Evolutionary conservation across 2,329 filamentous ascomycete species (phyloP), one percentile per base, ranked within the genome.

Genomic region (Dendryphion nanum): DNA sequence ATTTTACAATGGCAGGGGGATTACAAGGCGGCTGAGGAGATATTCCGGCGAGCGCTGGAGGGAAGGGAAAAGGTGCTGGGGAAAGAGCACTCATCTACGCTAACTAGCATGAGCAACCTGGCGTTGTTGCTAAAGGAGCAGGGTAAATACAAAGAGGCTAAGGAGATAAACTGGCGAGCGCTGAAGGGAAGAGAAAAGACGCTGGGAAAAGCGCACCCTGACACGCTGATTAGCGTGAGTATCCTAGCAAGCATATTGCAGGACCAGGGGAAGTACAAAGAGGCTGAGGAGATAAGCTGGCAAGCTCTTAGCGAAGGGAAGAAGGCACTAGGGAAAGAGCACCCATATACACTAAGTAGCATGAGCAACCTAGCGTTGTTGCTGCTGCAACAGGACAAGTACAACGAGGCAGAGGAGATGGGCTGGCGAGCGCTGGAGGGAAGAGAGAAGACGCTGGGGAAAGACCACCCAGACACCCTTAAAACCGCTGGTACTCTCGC

Each of bases 311-410:
- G n/a, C n/a, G n/a, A n/a, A n/a, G n/a, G 26, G 16, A 3, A 26
- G 2, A 4, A 3, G 14, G 28, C 23, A 40, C 17, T 38, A n/a
- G 28, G 7, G 6, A 4, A 45, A 47, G 13, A 33, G 15, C 30
- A 38, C 6, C 19, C 20, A 18, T 4, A 28, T 20, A 38, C 30
- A 20, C 20, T 33, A 4, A 15, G 51, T 63, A 2, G 61, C 59
- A 2, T 45, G 7, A 7, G 7, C 21, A 24, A n/a, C 21, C n/a
- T 24, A 7, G 21, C 7, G 21, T 7, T 7, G 7, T 7, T 24
- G 7, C 21, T 24, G 7, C n/a, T 24, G 7, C n/a, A n/a, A n/a
- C 21, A 24, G 21, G 44, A 38, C 15, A 24, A 37, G 20, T 42
- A 47, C 20, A 18, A 39, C 14, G 24, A 16, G 20, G 37, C 38